phyloP scores from a whole-genome alignment of 345 rosid species.

The Sisymbrium irio region DNA sequence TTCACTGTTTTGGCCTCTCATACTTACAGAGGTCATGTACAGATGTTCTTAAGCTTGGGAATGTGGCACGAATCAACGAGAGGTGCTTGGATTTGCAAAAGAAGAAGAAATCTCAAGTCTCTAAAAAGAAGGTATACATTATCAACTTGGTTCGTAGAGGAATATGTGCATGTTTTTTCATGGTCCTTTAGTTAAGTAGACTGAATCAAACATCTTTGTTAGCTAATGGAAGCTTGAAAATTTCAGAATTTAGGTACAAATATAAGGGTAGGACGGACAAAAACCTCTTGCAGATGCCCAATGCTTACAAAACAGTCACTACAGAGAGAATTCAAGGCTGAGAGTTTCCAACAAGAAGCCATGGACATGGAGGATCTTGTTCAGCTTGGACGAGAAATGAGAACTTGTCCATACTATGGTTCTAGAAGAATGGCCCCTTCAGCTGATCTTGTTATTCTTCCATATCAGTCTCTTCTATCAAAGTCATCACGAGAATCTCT shows the following conservation, averaged over 20 bases:
- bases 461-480: constrained; percentile 90
- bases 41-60: constrained; percentile 76
- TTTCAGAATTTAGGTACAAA: constrained; percentile 58
- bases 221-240: constrained; percentile 12
- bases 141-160: not conserved
- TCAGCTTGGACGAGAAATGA: constrained; percentile 58
- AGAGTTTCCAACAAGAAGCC: constrained; percentile 55
- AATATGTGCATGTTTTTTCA: too few species aligned
- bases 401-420: constrained; percentile 93
- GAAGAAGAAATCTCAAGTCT: constrained; percentile 49
- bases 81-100: constrained; percentile 86
- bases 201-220: not conserved
- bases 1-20: not conserved
- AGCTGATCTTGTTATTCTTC: constrained; percentile 91
- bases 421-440: constrained; percentile 65
- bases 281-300: constrained; percentile 75
- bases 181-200: too few species aligned
- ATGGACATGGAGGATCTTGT: constrained; percentile 93
- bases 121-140: constrained; percentile 64
- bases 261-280: constrained; percentile 48
- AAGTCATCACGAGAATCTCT: constrained; percentile 93
- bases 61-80: constrained; percentile 63
- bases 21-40: constrained; percentile 22
- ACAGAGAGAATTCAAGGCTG: constrained; percentile 55
- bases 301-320: constrained; percentile 70